Evolutionary conservation across 352 stramenopile species (phyloP).

Genomic region (Globisporangium viniferum): DNA sequence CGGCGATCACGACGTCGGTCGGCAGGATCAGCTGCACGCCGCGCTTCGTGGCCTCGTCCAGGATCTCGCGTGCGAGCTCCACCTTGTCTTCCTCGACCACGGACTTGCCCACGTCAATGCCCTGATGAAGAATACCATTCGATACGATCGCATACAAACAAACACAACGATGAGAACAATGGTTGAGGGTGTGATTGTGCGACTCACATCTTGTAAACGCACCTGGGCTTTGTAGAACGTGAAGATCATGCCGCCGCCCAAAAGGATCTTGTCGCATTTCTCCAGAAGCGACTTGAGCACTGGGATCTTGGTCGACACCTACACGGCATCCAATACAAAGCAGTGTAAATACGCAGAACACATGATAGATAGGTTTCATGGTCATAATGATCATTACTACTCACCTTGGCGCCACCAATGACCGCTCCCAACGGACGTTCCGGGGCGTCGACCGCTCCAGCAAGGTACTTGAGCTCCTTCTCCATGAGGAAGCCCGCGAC

Average conservation of each 20-base stretch:
- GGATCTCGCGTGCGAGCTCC: conserved; percentile 91
- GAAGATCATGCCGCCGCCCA: conserved; percentile 97
- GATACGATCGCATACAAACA: background rate
- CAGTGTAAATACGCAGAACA: background rate
- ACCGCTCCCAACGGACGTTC: conserved; percentile 93
- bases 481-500: conserved; percentile 96
- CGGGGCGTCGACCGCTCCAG: conserved; percentile 84
- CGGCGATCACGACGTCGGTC: conserved; percentile 94
- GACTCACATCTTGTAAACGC: background rate
- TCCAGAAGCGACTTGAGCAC: conserved; percentile 94
- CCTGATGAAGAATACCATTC: conserved; percentile 31
- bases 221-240: conserved; percentile 96
- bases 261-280: conserved; percentile 96
- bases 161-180: background rate
- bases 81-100: conserved; percentile 95
- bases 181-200: background rate
- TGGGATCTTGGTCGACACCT: conserved; percentile 93
- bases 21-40: conserved; percentile 89
- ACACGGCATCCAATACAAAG: background rate
- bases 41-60: conserved; percentile 85
- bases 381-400: background rate
- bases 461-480: conserved; percentile 97
- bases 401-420: conserved; percentile 95
- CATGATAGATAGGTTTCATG: background rate
- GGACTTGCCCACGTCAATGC: conserved; percentile 92